These are phyloP conservation scores for Cyclotella choctawhatcheeana DNA, from an alignment of 108 stramenopile species.

Conservation along the genomic window DNA sequence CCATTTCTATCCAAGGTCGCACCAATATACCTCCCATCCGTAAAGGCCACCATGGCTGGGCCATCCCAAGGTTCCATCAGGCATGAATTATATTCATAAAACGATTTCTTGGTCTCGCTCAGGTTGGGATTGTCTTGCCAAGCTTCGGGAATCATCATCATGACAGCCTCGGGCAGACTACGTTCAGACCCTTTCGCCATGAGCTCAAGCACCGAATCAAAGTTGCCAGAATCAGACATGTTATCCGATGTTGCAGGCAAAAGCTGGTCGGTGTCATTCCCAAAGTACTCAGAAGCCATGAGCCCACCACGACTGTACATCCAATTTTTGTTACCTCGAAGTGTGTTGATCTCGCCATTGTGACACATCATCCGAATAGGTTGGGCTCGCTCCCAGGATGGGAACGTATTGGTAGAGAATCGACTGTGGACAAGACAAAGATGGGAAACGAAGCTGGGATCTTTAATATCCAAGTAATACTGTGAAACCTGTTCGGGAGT, in stretches of 20 bases:
- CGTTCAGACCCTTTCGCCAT: constrained; percentile 91
- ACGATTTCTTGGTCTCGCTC: constrained; percentile 91
- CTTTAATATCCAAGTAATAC: constrained; percentile 90
- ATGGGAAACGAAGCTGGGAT: constrained; percentile 86
- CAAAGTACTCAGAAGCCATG: constrained; percentile 90
- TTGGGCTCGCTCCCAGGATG: constrained; percentile 95
- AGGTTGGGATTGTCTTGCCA: constrained; percentile 96
- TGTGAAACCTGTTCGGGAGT: constrained; percentile 94
- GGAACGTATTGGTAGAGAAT: constrained; percentile 96
- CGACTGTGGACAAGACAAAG: constrained; percentile 94
- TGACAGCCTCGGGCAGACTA: constrained; percentile 90
- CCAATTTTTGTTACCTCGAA: constrained; percentile 97
- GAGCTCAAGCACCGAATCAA: constrained; percentile 95
- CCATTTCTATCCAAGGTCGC: constrained; percentile 96
- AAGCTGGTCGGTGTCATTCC: constrained; percentile 83
- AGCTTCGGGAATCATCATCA: constrained; percentile 98
- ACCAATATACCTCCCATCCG: constrained; percentile 94
- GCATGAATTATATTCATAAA: constrained; percentile 98
- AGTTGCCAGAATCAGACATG: constrained; percentile 97
- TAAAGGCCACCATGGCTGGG: constrained; percentile 99
- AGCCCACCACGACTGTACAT: constrained; percentile 96
- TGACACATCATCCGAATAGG: constrained; percentile 98
- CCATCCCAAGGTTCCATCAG: constrained; percentile 99
- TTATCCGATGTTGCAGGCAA: constrained; percentile 89
- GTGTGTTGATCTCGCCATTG: constrained; percentile 98